Base-by-base conservation (phyloP, 176 grass and related monocot genomes). In the Oryza glaberrima region DNA sequence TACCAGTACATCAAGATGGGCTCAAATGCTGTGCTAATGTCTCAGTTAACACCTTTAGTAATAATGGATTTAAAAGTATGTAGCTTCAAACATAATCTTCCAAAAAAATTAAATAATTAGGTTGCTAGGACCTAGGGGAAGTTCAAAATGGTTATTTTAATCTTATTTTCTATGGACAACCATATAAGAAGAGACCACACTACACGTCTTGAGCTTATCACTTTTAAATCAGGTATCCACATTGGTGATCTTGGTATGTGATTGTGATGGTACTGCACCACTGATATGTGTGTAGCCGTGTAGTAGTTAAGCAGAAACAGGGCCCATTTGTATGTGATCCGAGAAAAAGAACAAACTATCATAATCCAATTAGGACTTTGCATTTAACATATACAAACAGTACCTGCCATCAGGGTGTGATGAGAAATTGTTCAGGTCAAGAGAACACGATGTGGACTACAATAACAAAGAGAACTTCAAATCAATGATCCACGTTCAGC, bases 371-470 rank as follows among this genome's bases (percentile, higher is more conserved):
- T 46, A 72, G 56, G 11, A 45, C 70, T 72, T 72, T 81, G 34
- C 44, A 41, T 73, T 46, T 72, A 76, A 65, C 28, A 15, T 72
- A 70, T 3, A 77, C 40, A 67, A 26, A 88, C 26, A 73, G 36
- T 82, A 98, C 96, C 96, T 98, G 80, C 88, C 91, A 61, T 98
- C 93, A 80, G 87, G 83, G 80, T 92, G 93, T 72, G 83, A 81
- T 5, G 85, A 83, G 63, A 95, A 98, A 93, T 36, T 90, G 77
- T 95, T 98, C 65, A 98, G 90, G 49, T 81, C 86, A 87, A 98
- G 91, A n/a, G 89, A 98, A 86, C 91, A 98, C 46, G 91, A 95
- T 15, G 76, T 85, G 68, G 96, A 95, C 96, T 98, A 89, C 82
- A 94, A 84, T 34, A 85, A 90, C 61, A 88, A 72, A 47, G 64